Conservation (phyloP, 164 flowering plant genomes). For the Sextonia rubra region DNA sequence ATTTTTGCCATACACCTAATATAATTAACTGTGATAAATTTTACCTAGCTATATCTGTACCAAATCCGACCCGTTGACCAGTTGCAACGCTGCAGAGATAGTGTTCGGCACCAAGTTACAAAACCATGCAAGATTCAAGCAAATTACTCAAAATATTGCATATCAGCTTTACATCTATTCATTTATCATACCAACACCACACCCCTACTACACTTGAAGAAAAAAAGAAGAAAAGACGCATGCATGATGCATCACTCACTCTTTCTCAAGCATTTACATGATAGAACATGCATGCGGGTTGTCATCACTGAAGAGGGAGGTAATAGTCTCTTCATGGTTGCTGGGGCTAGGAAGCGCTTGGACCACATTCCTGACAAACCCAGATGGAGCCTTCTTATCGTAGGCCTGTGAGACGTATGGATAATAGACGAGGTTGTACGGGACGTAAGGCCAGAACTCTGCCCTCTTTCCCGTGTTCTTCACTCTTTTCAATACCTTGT, state of each 20-base stretch:
- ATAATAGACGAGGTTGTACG: conserved; percentile 53
- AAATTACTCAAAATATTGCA: too few relatives aligned
- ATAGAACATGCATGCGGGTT: conserved; percentile 69
- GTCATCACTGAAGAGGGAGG: conserved; percentile 63
- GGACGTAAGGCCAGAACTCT: conserved; percentile 80
- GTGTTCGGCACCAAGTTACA: too few relatives aligned
- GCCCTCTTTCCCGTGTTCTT: conserved; percentile 65
- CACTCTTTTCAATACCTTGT: conserved; percentile 67
- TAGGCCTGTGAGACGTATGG: conserved; percentile 55
- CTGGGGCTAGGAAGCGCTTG: conserved; percentile 39
- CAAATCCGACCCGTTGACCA: too few relatives aligned
- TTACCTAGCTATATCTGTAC: too few relatives aligned
- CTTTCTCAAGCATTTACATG: conserved; percentile 29
- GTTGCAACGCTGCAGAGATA: too few relatives aligned
- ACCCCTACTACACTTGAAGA: neutral
- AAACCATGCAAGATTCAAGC: too few relatives aligned
- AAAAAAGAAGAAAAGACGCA: neutral
- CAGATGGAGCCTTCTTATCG: conserved; percentile 70
- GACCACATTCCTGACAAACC: conserved; percentile 43
- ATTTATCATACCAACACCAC: neutral
- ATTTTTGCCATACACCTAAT: too few relatives aligned
- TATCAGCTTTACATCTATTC: neutral
- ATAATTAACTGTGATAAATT: too few relatives aligned
- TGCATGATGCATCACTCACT: neutral
- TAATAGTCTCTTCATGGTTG: conserved; percentile 34